phyloP scores from a whole-genome alignment of 305 asterid species.

The Fraxinus albicans region DNA sequence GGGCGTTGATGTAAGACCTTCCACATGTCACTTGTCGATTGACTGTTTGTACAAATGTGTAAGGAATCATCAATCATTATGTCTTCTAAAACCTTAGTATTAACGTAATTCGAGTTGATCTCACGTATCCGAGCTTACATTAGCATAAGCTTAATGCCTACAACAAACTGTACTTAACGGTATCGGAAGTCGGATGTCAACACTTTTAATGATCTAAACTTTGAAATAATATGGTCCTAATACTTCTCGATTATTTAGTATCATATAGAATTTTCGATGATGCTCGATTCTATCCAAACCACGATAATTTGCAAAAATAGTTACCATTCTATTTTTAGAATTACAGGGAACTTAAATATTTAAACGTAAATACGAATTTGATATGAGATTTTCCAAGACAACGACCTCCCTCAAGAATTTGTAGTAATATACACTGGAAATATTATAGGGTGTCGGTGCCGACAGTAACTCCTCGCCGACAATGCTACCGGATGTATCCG shows the following conservation, averaged over 20 bases:
- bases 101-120: no score
- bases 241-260: neutral
- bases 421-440: constrained; percentile 17
- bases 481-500: constrained; percentile 25
- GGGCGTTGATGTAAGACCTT: no score
- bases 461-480: constrained; percentile 40
- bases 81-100: no score
- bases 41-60: no score
- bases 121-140: no score
- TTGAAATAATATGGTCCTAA: neutral
- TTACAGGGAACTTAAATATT: neutral
- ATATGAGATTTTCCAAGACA: neutral
- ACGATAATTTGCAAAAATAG: neutral
- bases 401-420: neutral
- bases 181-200: no score
- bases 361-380: neutral
- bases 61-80: no score
- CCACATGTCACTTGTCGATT: no score
- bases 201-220: no score
- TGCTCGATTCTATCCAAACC: neutral
- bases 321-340: neutral
- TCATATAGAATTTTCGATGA: neutral
- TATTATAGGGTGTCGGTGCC: constrained; percentile 38
- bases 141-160: no score
- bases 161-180: no score